Evolutionary conservation across 371 early-diverging fungal species (phyloP).

Genomic region (Rhizopus sp.): DNA sequence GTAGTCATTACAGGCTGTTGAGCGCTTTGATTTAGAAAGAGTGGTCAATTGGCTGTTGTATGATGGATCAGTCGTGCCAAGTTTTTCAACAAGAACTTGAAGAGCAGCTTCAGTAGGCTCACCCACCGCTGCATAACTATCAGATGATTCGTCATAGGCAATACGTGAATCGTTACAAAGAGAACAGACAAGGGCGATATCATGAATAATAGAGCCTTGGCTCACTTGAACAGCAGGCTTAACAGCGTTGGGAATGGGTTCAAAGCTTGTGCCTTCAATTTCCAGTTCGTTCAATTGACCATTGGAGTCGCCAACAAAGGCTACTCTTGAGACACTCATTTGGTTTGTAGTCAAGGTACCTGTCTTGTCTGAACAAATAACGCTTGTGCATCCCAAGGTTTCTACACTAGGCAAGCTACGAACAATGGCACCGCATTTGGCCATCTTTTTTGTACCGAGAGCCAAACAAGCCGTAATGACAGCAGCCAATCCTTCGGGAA

Average conservation of each 20-base stretch:
- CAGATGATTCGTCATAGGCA: constrained; percentile 68
- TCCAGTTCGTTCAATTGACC: constrained; percentile 65
- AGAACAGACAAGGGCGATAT: constrained; percentile 81
- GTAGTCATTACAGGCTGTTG: constrained; percentile 64
- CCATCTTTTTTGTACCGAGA: constrained; percentile 96
- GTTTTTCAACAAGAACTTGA: constrained; percentile 90
- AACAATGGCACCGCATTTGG: constrained; percentile 95
- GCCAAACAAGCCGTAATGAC: constrained; percentile 98
- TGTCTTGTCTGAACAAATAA: constrained; percentile 99
- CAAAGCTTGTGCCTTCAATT: constrained; percentile 85
- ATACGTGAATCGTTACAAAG: constrained; percentile 92
- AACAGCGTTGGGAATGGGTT: constrained; percentile 74
- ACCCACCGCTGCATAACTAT: constrained; percentile 75
- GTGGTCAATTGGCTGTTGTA: constrained; percentile 61
- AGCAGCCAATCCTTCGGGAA: constrained; percentile 98
- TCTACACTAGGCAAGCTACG: constrained; percentile 92
- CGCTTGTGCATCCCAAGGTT: constrained; percentile 95
- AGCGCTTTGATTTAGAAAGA: constrained; percentile 59
- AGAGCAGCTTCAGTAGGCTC: constrained; percentile 99
- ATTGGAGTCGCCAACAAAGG: constrained; percentile 39
- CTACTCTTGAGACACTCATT: constrained; percentile 85
- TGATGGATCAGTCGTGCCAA: constrained; percentile 71
- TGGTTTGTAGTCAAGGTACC: constrained; percentile 99
- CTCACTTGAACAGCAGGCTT: constrained; percentile 49
- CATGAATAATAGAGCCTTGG: constrained; percentile 43